Conservation (phyloP, 805 yeast genomes). For the Jamesozyma rosinii region DNA sequence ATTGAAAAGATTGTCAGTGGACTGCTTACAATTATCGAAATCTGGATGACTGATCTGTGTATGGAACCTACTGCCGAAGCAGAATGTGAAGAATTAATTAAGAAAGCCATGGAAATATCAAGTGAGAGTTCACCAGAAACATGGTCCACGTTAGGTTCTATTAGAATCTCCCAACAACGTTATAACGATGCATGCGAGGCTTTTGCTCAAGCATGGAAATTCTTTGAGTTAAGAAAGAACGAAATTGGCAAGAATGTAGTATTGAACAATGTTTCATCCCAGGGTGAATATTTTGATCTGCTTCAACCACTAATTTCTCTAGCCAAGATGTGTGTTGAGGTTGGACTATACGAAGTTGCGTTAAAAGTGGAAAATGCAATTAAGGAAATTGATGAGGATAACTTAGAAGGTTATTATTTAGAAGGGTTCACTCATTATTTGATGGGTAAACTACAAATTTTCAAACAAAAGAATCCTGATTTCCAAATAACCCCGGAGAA, state of each 20-base stretch:
- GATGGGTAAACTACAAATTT: conserved; percentile 31
- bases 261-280: conserved; percentile 25
- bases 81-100: conserved; percentile 64
- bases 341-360: conserved; percentile 61
- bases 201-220: conserved; percentile 59
- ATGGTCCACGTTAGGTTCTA: conserved; percentile 74
- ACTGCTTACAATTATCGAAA: conserved; percentile 76
- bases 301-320: conserved; percentile 67
- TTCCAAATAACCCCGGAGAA: conserved; percentile 21
- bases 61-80: conserved; percentile 85
- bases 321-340: conserved; percentile 67
- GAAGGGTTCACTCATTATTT: conserved; percentile 70
- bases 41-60: conserved; percentile 96
- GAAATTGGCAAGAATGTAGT: conserved; percentile 36
- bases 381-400: conserved; percentile 75
- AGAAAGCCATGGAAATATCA: conserved; percentile 53
- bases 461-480: conserved; percentile 16
- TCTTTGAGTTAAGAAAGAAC: conserved; percentile 47
- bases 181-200: conserved; percentile 65
- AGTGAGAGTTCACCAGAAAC: conserved; percentile 58
- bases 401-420: conserved; percentile 71
- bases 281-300: conserved; percentile 49
- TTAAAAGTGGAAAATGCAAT: conserved; percentile 53
- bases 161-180: conserved; percentile 79
- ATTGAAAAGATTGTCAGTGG: conserved; percentile 64